Evolutionary conservation across 2,329 filamentous ascomycete genomes (phyloP).

Genomic region (Boeremia exigua): DNA sequence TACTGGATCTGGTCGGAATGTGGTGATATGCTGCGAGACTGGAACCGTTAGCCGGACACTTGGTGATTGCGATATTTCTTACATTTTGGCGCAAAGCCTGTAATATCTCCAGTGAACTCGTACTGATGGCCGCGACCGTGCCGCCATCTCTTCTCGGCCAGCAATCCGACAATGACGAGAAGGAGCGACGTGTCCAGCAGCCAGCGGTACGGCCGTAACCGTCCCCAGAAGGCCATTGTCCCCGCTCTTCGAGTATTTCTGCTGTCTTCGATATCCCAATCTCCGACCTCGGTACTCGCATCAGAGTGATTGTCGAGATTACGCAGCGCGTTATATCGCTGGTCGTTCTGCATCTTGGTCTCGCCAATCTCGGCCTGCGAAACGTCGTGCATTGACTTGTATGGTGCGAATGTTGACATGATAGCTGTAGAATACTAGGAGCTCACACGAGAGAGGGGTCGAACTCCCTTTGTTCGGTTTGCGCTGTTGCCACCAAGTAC

Average conservation of each 20-base stretch:
- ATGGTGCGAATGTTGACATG: slow-evolving; percentile 17
- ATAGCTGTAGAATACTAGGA: not conserved
- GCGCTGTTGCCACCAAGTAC: slow-evolving; percentile 23
- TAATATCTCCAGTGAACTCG: slow-evolving; percentile 39
- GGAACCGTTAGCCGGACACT: not conserved
- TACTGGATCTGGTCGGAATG: slow-evolving; percentile 29
- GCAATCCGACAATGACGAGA: slow-evolving; percentile 35
- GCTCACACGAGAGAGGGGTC: not conserved
- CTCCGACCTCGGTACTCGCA: slow-evolving; percentile 39
- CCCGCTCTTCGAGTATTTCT: slow-evolving; percentile 5
- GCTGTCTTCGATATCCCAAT: slow-evolving; percentile 28
- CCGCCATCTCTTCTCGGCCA: slow-evolving; percentile 35
- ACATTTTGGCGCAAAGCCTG: slow-evolving; percentile 44
- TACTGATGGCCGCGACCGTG: slow-evolving; percentile 18
- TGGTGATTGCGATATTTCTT: not conserved
- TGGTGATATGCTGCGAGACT: slow-evolving; percentile 42
- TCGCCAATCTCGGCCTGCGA: slow-evolving; percentile 13
- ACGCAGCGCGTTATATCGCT: slow-evolving; percentile 33
- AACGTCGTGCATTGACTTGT: slow-evolving; percentile 24
- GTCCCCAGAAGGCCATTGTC: slow-evolving; percentile 22
- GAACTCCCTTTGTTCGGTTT: not conserved
- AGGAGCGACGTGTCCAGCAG: slow-evolving; percentile 38
- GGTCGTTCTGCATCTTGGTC: slow-evolving; percentile 27
- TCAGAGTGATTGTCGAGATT: slow-evolving; percentile 30
- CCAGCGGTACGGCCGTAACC: slow-evolving; percentile 30